These are phyloP conservation scores for Leccinellum albellum DNA, from an alignment of 768 basidiomycete species.

Conservation along the genomic window DNA sequence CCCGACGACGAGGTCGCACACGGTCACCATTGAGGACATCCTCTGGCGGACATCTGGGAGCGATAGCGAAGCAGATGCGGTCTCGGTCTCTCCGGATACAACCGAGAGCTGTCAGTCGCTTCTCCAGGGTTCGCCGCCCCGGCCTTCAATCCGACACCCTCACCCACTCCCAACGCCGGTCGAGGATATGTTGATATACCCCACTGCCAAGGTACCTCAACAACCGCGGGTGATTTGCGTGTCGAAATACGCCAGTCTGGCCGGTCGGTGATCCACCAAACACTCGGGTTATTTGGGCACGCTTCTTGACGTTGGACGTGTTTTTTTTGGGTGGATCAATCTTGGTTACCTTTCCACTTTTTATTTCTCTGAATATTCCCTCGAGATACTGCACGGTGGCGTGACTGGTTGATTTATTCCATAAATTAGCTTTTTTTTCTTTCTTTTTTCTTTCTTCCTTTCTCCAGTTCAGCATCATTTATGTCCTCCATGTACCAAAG, in stretches of 20 bases:
- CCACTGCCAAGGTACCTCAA: constrained; percentile 7
- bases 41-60: constrained; percentile 25
- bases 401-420: constrained; percentile 22
- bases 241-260: constrained; percentile 30
- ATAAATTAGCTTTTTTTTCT: constrained; percentile 16
- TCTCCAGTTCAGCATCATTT: not conserved
- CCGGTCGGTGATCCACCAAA: constrained; percentile 23
- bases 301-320: not conserved
- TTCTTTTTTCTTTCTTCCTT: not conserved
- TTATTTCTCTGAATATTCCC: not conserved
- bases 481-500: not conserved
- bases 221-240: constrained; percentile 16
- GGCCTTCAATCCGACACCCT: constrained; percentile 17
- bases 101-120: constrained; percentile 16
- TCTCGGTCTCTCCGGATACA: constrained; percentile 19
- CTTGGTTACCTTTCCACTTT: not conserved
- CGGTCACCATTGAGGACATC: constrained; percentile 24
- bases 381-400: not conserved
- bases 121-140: constrained; percentile 13
- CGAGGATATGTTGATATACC: constrained; percentile 44
- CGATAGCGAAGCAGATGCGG: constrained; percentile 17
- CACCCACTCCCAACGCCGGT: constrained; percentile 57
- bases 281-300: not conserved
- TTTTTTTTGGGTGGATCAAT: constrained; percentile 1
- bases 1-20: constrained; percentile 28